Base-by-base conservation (phyloP, 2,329 filamentous ascomycete species). In the Phaeosphaeria sp. region DNA sequence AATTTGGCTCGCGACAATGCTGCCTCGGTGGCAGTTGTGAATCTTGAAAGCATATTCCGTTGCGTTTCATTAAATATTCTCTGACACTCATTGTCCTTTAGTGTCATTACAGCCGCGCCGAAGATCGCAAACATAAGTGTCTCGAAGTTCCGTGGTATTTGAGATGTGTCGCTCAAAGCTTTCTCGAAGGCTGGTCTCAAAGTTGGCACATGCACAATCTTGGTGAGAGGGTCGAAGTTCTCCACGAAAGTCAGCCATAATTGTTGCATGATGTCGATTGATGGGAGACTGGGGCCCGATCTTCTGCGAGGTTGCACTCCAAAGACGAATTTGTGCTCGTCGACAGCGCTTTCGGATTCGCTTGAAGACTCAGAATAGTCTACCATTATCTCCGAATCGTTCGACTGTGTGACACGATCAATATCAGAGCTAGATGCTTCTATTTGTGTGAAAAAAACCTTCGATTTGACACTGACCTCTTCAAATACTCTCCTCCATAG, bases 401-500 rank as follows among this genome's bases (percentile, higher is more conserved):
- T 44, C 15, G 53, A 44, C 56, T 59, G 20, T 21, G 17, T 21
- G 3, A 44, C 7, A 21, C 18, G 1, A 6, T 44, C 21, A 44
- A 11, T 13, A 44, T 20, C n/a, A 4, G 18, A 4, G 11, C 10
- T 20, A 11, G 6, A 44, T 21, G 21, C 42, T 21, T 21, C 2
- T 10, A 20, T 10, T 21, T n/a, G n/a, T n/a, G n/a, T n/a, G n/a
- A n/a, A n/a, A n/a, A n/a, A n/a, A n/a, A n/a, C n/a, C n/a, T 21
- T 21, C n/a, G 10, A 7, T 2, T 21, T 11, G n/a, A 9, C 10
- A 59, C 78, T 57, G 76, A 88, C 87, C 81, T 91, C 89, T 52
- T 91, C 89, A 54, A 86, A 89, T 46, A 92, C 81, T 60, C 85
- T 89, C 20, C 88, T 85, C 88, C 88, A 91, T 66, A 91, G 90